phyloP scores from a whole-genome alignment of 345 rosid genomes.

The Eucalyptus curtisii region DNA sequence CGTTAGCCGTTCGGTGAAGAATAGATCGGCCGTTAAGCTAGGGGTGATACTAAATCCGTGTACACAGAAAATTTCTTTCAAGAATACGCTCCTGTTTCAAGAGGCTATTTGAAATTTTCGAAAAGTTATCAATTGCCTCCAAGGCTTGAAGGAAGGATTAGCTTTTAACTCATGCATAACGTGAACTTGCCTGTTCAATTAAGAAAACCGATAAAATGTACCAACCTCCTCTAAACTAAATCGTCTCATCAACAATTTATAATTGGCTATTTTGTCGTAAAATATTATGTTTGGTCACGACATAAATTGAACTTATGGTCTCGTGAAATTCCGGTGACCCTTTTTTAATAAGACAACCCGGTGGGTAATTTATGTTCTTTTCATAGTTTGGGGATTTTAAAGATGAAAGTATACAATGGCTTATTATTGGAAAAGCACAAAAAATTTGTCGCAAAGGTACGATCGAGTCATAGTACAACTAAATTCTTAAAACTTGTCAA shows the following conservation, averaged over 20 bases:
- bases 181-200: neutral
- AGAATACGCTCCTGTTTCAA: neutral
- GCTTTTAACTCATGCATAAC: neutral
- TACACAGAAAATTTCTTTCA: neutral
- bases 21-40: neutral
- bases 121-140: neutral
- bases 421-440: neutral
- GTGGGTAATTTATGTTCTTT: neutral
- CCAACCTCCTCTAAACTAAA: neutral
- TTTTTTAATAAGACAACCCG: neutral
- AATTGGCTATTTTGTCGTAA: no score
- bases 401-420: neutral
- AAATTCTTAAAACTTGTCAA: neutral
- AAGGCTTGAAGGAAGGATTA: neutral
- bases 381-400: neutral
- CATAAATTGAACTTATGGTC: neutral
- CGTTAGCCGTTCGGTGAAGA: neutral
- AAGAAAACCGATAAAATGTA: neutral
- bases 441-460: rapidly evolving
- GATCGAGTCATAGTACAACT: rapidly evolving
- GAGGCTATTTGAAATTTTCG: neutral
- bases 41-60: neutral
- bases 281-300: neutral
- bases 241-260: neutral
- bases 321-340: rapidly evolving